Evolutionary conservation across 306 rosid species (phyloP).

Genomic region (Pterocarpus macrocarpus): DNA sequence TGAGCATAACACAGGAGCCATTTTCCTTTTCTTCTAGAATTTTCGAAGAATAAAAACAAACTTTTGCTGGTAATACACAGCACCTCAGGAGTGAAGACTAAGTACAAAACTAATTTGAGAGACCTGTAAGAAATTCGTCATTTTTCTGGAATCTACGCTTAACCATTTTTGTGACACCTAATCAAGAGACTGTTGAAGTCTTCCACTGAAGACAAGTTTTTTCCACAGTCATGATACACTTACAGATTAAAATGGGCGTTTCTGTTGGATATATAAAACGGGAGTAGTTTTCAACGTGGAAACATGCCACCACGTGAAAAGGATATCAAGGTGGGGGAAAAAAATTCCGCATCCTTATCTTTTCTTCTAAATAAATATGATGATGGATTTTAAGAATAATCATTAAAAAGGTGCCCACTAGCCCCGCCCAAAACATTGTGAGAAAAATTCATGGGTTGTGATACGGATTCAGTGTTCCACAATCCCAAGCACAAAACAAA

Average conservation of each 20-base stretch:
- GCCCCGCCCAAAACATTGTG: neutral
- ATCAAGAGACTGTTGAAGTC: neutral
- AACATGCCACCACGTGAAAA: conserved; percentile 13
- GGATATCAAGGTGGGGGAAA: neutral
- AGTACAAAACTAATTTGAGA: no score
- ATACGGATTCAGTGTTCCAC: conserved; percentile 22
- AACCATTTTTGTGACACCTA: neutral
- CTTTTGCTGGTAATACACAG: no score
- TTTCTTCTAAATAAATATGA: conserved; percentile 11
- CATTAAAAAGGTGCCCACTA: conserved; percentile 14
- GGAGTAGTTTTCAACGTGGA: neutral
- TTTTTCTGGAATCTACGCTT: neutral
- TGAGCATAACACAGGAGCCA: no score
- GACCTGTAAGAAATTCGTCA: no score
- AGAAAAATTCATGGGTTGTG: neutral
- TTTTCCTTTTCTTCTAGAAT: no score
- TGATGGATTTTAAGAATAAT: neutral
- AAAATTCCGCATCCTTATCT: conserved; percentile 18
- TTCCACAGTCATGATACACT: neutral
- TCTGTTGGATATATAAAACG: neutral
- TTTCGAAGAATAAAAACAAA: no score
- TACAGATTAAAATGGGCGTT: conserved; percentile 22
- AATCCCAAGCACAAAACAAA: conserved; percentile 16
- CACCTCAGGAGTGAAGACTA: no score
- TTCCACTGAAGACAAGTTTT: conserved; percentile 15